Evolutionary conservation across 139 green algal species (phyloP).

Genomic region (Chlamydomonas incerta): DNA sequence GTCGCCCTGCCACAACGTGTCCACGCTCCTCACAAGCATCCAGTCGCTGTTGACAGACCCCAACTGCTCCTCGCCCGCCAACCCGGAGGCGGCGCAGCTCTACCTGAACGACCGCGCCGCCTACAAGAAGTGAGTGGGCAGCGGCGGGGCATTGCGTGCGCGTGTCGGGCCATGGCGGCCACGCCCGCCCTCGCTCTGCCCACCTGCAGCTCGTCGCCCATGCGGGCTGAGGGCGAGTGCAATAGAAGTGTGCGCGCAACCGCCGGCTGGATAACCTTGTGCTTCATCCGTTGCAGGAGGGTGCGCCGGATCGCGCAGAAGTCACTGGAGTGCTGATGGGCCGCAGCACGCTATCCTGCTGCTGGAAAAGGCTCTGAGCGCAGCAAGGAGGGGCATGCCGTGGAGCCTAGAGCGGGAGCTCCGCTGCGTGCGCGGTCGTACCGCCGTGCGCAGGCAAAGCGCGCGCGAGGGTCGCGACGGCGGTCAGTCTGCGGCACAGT

Average conservation of each 20-base stretch:
- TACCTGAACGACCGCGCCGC: constrained; percentile 71
- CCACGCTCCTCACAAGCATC: constrained; percentile 90
- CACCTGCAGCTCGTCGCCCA: not conserved
- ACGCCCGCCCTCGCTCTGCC: too few relatives aligned
- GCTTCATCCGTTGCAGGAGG: constrained; percentile 9
- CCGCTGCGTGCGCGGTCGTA: too few relatives aligned
- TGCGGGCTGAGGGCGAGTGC: not conserved
- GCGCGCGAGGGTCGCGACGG: too few relatives aligned
- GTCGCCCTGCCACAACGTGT: constrained; percentile 85
- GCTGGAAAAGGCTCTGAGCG: too few relatives aligned
- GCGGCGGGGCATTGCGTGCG: too few relatives aligned
- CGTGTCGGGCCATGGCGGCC: too few relatives aligned
- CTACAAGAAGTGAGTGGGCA: constrained; percentile 82
- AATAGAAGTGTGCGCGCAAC: not conserved
- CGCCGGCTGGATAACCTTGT: not conserved
- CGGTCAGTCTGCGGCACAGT: too few relatives aligned
- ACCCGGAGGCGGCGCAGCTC: constrained; percentile 89
- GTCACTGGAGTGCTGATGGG: constrained; percentile 43
- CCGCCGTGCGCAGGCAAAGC: too few relatives aligned
- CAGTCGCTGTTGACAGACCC: constrained; percentile 93
- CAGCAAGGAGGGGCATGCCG: too few relatives aligned
- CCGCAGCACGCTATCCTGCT: too few relatives aligned
- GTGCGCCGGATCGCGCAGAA: constrained; percentile 40
- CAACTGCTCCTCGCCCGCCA: constrained; percentile 91
- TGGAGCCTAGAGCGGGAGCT: too few relatives aligned